phyloP scores from a whole-genome alignment of 108 stramenopile genomes.

The Parmales sp. region DNA sequence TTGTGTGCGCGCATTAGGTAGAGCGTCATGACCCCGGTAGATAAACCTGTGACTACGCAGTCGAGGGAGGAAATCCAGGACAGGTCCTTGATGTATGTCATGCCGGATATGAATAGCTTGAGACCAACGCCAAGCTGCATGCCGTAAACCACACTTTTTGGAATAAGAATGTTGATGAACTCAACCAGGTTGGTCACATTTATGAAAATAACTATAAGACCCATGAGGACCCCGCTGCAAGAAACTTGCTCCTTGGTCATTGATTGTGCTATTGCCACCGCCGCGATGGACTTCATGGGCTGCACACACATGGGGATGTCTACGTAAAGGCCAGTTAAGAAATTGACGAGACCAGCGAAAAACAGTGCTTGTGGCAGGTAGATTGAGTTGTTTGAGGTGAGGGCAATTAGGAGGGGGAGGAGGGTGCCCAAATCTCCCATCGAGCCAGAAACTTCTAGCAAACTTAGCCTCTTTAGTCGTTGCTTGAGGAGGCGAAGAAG shows the following conservation, averaged over 20 bases:
- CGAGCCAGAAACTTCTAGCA: conserved; percentile 56
- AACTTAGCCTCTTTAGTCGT: conserved; percentile 6
- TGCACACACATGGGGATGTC: conserved; percentile 78
- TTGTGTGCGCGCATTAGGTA: background rate
- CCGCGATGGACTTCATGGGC: conserved; percentile 77
- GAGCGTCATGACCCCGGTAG: background rate
- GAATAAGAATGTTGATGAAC: conserved; percentile 55
- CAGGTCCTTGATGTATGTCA: conserved; percentile 42
- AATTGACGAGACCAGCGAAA: conserved; percentile 50
- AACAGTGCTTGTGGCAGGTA: conserved; percentile 56
- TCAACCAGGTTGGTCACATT: conserved; percentile 55
- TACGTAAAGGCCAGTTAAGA: conserved; percentile 53
- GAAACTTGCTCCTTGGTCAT: conserved; percentile 33
- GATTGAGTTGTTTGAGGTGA: conserved; percentile 49
- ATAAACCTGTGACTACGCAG: conserved; percentile 26
- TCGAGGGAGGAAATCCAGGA: conserved; percentile 41
- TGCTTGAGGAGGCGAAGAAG: background rate
- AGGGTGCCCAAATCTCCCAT: conserved; percentile 71
- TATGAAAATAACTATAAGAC: conserved; percentile 40
- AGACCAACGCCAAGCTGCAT: conserved; percentile 71
- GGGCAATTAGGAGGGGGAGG: conserved; percentile 58
- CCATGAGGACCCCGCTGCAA: conserved; percentile 59
- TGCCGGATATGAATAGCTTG: conserved; percentile 45
- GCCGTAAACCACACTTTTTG: conserved; percentile 51
- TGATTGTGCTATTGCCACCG: conserved; percentile 44